Evolutionary conservation across 306 rosid genomes (phyloP).

Genomic region (Sindora glabra): DNA sequence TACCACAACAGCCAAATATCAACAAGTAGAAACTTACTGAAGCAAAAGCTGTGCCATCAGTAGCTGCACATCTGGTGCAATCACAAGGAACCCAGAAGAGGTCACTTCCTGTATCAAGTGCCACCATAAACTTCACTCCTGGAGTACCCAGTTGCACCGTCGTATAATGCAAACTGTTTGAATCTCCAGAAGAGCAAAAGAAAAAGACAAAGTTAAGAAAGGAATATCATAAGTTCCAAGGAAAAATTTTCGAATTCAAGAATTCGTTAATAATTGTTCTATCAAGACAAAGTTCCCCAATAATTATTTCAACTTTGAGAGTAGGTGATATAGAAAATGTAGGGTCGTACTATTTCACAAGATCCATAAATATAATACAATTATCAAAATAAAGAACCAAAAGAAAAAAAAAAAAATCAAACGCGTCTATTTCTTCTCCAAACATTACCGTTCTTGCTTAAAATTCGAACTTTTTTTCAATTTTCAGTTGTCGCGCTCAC

Average conservation of each 20-base stretch:
- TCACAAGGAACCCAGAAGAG: slow-evolving; percentile 97
- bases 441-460: not conserved
- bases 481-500: not conserved
- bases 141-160: slow-evolving; percentile 88
- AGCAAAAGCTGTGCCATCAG: slow-evolving; percentile 46
- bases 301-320: too few species aligned
- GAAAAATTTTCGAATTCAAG: slow-evolving; percentile 1
- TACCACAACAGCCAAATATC: not conserved
- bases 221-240: not conserved
- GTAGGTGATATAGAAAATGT: too few species aligned
- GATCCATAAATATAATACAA: too few species aligned
- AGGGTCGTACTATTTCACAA: too few species aligned
- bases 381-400: too few species aligned
- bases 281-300: too few species aligned
- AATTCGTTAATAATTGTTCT: not conserved
- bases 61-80: slow-evolving; percentile 65
- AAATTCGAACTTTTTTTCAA: not conserved
- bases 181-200: slow-evolving; percentile 18
- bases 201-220: slow-evolving; percentile 2
- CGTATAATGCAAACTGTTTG: slow-evolving; percentile 77
- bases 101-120: slow-evolving; percentile 93
- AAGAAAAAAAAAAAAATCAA: not conserved
- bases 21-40: slow-evolving; percentile 36
- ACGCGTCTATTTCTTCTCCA: not conserved
- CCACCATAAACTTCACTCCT: slow-evolving; percentile 90